These are phyloP conservation scores for Gyrodon lividus DNA, from an alignment of 768 basidiomycete species.

Conservation along the genomic window DNA sequence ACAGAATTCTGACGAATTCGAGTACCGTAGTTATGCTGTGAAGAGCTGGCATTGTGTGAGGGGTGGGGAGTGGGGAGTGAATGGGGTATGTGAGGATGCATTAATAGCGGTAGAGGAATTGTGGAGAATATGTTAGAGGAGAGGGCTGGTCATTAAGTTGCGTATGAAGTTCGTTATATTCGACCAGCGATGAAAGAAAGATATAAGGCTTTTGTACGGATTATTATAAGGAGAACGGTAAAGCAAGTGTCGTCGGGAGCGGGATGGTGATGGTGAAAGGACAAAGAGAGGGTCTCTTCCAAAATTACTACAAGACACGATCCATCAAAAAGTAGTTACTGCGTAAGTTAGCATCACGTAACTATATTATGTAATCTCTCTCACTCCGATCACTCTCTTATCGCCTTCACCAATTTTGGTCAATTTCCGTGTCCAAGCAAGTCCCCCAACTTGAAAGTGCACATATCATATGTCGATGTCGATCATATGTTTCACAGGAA, in stretches of 20 bases:
- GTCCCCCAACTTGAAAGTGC: too few relatives aligned
- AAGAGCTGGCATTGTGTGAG: constrained; percentile 7
- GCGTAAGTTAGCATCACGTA: constrained; percentile 31
- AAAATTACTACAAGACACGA: constrained; percentile 24
- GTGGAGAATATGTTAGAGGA: constrained; percentile 15
- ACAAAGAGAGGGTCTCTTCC: constrained; percentile 31
- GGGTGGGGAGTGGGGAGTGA: background rate
- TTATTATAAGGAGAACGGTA: constrained; percentile 13
- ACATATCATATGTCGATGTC: too few relatives aligned
- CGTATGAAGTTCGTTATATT: constrained; percentile 12
- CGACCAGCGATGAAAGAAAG: constrained; percentile 31
- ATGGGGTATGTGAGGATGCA: constrained; percentile 16
- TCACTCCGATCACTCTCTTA: constrained; percentile 25
- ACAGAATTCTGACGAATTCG: constrained; percentile 51
- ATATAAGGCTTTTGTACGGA: constrained; percentile 8
- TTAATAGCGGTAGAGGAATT: constrained; percentile 2
- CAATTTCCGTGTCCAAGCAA: background rate
- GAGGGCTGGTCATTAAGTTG: constrained; percentile 20
- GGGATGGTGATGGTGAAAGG: constrained; percentile 29
- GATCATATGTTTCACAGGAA: too few relatives aligned
- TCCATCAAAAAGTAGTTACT: constrained; percentile 34
- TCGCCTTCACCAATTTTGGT: constrained; percentile 8
- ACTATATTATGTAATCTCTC: constrained; percentile 24
- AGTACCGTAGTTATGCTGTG: constrained; percentile 49
- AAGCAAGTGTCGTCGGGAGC: constrained; percentile 8